Percentiles rank a stretch among this genome's conserved stretches.
Evolutionary conservation across 1,139 yeast genomes (phyloP).

Genomic region (Lodderomyces elongisporus): DNA sequence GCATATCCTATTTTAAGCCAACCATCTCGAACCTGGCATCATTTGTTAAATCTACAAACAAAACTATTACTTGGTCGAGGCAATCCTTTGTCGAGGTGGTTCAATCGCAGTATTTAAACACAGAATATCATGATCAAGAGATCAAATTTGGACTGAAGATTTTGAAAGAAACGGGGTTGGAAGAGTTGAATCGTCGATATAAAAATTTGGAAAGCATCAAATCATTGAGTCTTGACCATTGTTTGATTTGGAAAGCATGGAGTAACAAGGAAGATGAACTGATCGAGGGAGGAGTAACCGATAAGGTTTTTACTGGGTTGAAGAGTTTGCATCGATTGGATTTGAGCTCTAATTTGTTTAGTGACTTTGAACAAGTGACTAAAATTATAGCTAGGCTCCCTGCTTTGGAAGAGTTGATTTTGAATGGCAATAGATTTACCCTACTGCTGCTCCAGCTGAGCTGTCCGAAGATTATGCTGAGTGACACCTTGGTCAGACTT

Average conservation of each 20-base stretch:
- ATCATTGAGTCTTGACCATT: constrained; percentile 47
- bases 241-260: constrained; percentile 20
- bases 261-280: constrained; percentile 2
- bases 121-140: constrained; percentile 15
- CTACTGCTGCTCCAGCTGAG: too few species aligned
- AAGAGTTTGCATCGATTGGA: constrained; percentile 43
- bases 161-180: constrained; percentile 64
- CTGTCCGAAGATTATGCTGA: too few species aligned
- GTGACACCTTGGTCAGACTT: constrained; percentile 19
- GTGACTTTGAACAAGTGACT: constrained; percentile 34
- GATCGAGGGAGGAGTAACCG: constrained; percentile 2
- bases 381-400: constrained; percentile 32
- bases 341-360: constrained; percentile 56
- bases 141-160: constrained; percentile 49
- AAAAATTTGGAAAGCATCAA: constrained; percentile 40
- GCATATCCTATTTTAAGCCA: constrained; percentile 52
- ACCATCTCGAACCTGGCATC: constrained; percentile 47
- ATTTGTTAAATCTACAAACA: constrained; percentile 49
- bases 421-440: constrained; percentile 61
- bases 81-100: constrained; percentile 42
- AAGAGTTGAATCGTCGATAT: constrained; percentile 45
- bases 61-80: constrained; percentile 22
- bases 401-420: constrained; percentile 36
- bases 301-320: constrained; percentile 14
- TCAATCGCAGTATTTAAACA: constrained; percentile 40